Evolutionary conservation across 257 asterid genomes (phyloP).

Genomic region (Solanum chiquidenum): DNA sequence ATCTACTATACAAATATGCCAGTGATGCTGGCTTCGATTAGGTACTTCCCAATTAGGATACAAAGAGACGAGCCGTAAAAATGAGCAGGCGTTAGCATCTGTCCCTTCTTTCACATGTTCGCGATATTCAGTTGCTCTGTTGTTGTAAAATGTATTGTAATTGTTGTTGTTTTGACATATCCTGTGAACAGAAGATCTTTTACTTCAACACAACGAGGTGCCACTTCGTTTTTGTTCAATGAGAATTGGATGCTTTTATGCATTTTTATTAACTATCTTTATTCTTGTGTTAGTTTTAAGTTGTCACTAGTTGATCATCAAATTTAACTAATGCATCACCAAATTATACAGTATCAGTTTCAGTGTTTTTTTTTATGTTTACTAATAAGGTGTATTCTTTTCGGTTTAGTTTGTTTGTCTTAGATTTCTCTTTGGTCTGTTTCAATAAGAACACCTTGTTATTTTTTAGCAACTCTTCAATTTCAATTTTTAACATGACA

Average conservation of each 20-base stretch:
- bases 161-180: background rate
- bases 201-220: background rate
- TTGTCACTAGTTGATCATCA: background rate
- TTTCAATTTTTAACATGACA: no score
- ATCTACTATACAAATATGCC: background rate
- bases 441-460: background rate
- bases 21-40: background rate
- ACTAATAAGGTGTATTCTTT: background rate
- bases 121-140: background rate
- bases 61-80: background rate
- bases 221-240: background rate
- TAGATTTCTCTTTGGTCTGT: no score
- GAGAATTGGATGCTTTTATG: background rate
- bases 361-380: background rate
- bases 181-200: background rate
- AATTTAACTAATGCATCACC: background rate
- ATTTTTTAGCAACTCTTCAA: no score
- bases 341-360: background rate
- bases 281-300: background rate
- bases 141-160: background rate
- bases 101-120: background rate
- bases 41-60: background rate
- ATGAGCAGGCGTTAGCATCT: background rate
- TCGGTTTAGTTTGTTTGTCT: no score
- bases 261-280: background rate